Evolutionary conservation across 2,329 filamentous ascomycete species (phyloP).

Genomic region (Microdochium paspali): DNA sequence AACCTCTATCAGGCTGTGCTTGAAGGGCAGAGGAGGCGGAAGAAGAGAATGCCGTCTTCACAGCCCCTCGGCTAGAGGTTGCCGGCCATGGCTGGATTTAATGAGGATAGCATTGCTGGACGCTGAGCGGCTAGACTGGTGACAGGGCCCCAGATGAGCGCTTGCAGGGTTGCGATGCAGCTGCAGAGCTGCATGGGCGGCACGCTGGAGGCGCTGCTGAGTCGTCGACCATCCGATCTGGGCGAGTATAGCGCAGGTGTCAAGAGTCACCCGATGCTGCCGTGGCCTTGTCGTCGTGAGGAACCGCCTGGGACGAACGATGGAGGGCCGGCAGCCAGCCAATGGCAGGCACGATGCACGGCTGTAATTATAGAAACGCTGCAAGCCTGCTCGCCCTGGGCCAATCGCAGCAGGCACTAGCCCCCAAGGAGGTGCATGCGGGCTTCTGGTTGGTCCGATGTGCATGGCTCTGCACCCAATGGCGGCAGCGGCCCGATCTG

Average conservation of each 20-base stretch:
- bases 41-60: constrained; percentile 5
- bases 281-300: background rate
- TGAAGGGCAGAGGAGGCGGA: constrained; percentile 11
- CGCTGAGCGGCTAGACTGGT: constrained; percentile 17
- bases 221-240: no score
- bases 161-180: background rate
- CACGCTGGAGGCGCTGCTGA: no score
- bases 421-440: background rate
- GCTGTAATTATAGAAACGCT: background rate
- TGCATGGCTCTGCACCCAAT: background rate
- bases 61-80: background rate
- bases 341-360: background rate
- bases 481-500: background rate
- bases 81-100: constrained; percentile 14
- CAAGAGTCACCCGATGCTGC: background rate
- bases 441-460: background rate
- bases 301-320: background rate
- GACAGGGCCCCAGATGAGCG: background rate
- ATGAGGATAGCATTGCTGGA: constrained; percentile 10
- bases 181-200: background rate
- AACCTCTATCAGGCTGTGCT: constrained; percentile 22
- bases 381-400: background rate
- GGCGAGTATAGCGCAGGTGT: background rate
- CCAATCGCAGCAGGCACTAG: background rate
- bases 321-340: background rate